Conservation (phyloP, 805 yeast genomes). For the Nakazawaea anatomiae region DNA sequence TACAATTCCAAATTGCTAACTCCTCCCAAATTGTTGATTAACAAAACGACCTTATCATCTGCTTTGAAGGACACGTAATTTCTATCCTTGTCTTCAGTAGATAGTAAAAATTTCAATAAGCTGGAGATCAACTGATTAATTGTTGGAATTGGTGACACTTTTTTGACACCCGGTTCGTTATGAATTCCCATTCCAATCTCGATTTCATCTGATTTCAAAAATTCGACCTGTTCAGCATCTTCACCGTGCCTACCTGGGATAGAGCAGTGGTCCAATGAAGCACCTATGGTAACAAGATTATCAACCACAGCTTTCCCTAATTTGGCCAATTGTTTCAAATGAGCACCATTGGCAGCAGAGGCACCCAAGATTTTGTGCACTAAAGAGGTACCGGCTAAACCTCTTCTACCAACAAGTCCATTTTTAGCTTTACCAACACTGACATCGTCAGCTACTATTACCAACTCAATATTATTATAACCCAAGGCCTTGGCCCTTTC, state of each 20-base stretch:
- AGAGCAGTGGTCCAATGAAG: constrained; percentile 82
- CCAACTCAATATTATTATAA: constrained; percentile 53
- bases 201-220: constrained; percentile 55
- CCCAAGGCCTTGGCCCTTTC: constrained; percentile 84
- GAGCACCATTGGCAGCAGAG: constrained; percentile 34
- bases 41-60: constrained; percentile 56
- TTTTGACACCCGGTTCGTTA: constrained; percentile 64
- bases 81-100: constrained; percentile 65
- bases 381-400: constrained; percentile 84
- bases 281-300: constrained; percentile 79
- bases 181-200: constrained; percentile 91
- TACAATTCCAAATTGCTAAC: constrained; percentile 74
- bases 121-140: constrained; percentile 54
- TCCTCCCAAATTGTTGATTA: constrained; percentile 88
- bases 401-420: constrained; percentile 90
- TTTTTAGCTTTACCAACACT: constrained; percentile 90
- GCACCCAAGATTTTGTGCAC: constrained; percentile 87
- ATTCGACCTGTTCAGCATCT: constrained; percentile 27
- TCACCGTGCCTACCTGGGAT: constrained; percentile 76
- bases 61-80: constrained; percentile 66
- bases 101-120: constrained; percentile 58
- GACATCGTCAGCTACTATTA: constrained; percentile 86
- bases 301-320: constrained; percentile 58
- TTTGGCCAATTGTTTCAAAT: constrained; percentile 46
- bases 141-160: constrained; percentile 61